Conservation (phyloP, 441 rosid genomes). For the Euphorbia neoarborescens region DNA sequence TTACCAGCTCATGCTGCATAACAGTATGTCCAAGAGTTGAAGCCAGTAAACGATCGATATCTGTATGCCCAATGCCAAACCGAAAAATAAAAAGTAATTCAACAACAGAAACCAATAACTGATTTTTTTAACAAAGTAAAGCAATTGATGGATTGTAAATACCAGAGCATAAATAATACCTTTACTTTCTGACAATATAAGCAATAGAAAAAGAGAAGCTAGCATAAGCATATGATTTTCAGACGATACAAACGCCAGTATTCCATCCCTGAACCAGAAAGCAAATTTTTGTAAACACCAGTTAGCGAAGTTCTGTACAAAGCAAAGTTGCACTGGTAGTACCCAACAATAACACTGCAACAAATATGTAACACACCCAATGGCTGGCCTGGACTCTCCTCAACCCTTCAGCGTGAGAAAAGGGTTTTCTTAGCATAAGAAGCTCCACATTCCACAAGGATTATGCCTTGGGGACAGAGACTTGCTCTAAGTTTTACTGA, state of each 20-base stretch:
- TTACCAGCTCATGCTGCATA: slow-evolving; percentile 35
- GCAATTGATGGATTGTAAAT: background rate
- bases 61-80: slow-evolving; percentile 23
- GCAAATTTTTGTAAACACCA: slow-evolving; percentile 10
- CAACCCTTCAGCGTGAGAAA: background rate
- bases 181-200: slow-evolving; percentile 42
- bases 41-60: slow-evolving; percentile 30
- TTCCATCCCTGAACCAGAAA: slow-evolving; percentile 40
- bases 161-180: slow-evolving; percentile 29
- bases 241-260: slow-evolving; percentile 37
- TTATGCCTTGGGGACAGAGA: background rate
- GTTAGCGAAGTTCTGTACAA: background rate
- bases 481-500: background rate
- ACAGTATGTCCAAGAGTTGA: slow-evolving; percentile 26
- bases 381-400: background rate
- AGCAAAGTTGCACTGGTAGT: background rate
- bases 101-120: slow-evolving; percentile 4
- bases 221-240: slow-evolving; percentile 38
- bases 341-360: background rate
- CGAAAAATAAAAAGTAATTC: background rate
- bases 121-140: background rate
- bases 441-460: background rate
- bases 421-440: background rate
- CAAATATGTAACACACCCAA: background rate
- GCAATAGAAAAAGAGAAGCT: slow-evolving; percentile 44